phyloP scores from a whole-genome alignment of 257 asterid species.

The Striga asiatica region DNA sequence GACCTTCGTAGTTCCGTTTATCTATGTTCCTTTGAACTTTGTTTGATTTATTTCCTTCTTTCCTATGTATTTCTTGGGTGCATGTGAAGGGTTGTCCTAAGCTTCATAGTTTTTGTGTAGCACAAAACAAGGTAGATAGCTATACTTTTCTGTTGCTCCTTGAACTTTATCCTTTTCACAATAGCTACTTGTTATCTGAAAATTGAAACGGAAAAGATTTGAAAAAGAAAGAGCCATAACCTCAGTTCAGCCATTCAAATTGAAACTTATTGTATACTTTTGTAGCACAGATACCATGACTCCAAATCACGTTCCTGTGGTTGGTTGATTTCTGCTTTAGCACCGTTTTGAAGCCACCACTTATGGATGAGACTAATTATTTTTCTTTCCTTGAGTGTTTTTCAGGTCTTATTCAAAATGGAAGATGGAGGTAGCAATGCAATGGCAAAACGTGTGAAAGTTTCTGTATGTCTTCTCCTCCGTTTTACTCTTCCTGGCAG shows the following conservation, averaged over 20 bases:
- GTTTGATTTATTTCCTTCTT: neutral
- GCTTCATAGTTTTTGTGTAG: no score
- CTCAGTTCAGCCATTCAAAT: neutral
- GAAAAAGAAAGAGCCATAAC: neutral
- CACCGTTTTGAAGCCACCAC: neutral
- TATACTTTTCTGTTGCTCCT: neutral
- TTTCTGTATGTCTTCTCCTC: constrained; percentile 36
- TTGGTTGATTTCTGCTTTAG: neutral
- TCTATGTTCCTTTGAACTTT: neutral
- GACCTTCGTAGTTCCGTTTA: neutral
- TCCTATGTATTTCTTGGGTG: neutral
- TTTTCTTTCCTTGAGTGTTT: constrained; percentile 19
- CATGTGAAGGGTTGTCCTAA: no score
- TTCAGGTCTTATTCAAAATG: constrained; percentile 25
- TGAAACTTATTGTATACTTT: neutral
- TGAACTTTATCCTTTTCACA: neutral
- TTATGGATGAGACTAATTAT: constrained; percentile 4
- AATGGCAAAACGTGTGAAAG: constrained; percentile 45
- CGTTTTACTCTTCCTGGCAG: constrained; percentile 3
- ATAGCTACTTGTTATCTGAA: neutral
- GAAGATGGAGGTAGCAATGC: constrained; percentile 26
- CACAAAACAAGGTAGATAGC: neutral
- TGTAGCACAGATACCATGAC: neutral
- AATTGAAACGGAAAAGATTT: neutral
- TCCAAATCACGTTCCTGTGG: neutral